A percentile compares a stretch with the other conserved stretches of the same genome.
These are phyloP conservation scores for Rhynchosporium graminicola DNA, from an alignment of 2,329 filamentous ascomycete genomes.

Conservation along the genomic window DNA sequence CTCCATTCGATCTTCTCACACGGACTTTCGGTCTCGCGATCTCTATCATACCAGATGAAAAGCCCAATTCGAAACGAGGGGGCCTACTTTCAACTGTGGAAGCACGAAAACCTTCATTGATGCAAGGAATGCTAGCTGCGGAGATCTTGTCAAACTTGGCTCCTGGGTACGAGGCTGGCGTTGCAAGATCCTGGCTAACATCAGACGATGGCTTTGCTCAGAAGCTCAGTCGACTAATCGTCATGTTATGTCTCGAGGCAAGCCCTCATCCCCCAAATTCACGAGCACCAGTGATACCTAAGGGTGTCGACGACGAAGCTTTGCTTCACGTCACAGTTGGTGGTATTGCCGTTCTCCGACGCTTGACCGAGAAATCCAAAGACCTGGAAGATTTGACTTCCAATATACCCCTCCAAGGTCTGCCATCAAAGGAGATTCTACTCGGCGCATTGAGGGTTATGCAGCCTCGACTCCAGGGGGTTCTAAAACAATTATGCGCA, in stretches of 20 bases:
- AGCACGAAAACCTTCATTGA: constrained; percentile 81
- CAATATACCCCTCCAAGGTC: constrained; percentile 58
- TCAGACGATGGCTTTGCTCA: constrained; percentile 82
- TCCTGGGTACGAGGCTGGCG: constrained; percentile 66
- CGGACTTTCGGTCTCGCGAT: constrained; percentile 85
- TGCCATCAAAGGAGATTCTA: constrained; percentile 68
- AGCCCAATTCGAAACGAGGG: constrained; percentile 55
- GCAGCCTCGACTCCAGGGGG: constrained; percentile 61
- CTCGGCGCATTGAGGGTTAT: constrained; percentile 67
- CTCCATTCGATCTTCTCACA: constrained; percentile 79
- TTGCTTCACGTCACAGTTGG: constrained; percentile 60
- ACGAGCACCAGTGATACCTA: constrained; percentile 34
- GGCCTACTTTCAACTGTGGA: constrained; percentile 70
- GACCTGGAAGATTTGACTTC: constrained; percentile 54
- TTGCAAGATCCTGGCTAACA: constrained; percentile 79
- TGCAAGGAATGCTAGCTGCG: constrained; percentile 87
- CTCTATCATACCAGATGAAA: constrained; percentile 75
- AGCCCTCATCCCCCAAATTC: constrained; percentile 54
- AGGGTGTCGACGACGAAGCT: constrained; percentile 41
- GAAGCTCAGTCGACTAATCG: constrained; percentile 74
- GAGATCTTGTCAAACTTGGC: constrained; percentile 82
- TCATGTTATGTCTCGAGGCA: constrained; percentile 60
- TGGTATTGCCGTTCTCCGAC: constrained; percentile 66
- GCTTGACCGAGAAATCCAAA: constrained; percentile 66
- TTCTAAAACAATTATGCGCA: constrained; percentile 68